These are phyloP conservation scores for Diaporthe destruens DNA, from an alignment of 2,329 filamentous ascomycete species.

Conservation along the genomic window DNA sequence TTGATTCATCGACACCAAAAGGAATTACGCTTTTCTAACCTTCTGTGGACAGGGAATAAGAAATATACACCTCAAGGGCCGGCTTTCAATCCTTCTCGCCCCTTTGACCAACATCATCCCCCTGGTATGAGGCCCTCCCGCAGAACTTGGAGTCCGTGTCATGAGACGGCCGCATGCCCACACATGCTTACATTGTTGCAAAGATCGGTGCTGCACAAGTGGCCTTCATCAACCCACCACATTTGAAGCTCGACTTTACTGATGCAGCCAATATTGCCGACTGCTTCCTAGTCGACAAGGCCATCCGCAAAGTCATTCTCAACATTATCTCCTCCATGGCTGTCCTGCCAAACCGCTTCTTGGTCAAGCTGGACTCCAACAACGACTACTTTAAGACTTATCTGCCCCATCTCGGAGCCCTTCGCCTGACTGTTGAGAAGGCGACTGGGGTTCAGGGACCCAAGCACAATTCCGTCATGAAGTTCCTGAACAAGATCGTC, in stretches of 20 bases:
- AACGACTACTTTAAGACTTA: slow-evolving; percentile 63
- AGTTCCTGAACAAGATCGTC: slow-evolving; percentile 56
- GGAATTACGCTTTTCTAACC: slow-evolving; percentile 35
- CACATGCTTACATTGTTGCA: neutral
- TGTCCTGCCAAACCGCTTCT: slow-evolving; percentile 62
- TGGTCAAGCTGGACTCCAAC: slow-evolving; percentile 60
- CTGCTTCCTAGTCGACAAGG: slow-evolving; percentile 54
- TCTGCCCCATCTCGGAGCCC: slow-evolving; percentile 56
- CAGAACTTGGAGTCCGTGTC: too few species aligned
- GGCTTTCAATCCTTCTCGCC: slow-evolving; percentile 58
- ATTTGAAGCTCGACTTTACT: slow-evolving; percentile 60
- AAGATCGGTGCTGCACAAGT: slow-evolving; percentile 63
- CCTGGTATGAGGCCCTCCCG: slow-evolving; percentile 52
- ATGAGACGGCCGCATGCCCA: neutral
- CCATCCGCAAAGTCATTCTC: slow-evolving; percentile 59
- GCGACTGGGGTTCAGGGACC: slow-evolving; percentile 54
- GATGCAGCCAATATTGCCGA: slow-evolving; percentile 60
- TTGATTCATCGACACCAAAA: slow-evolving; percentile 49
- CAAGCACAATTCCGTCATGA: slow-evolving; percentile 51
- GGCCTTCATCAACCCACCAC: slow-evolving; percentile 62
- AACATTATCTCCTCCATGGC: slow-evolving; percentile 59
- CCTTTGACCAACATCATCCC: slow-evolving; percentile 61
- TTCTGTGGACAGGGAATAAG: slow-evolving; percentile 56
- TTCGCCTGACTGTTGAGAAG: slow-evolving; percentile 58
- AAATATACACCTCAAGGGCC: slow-evolving; percentile 57